Evolutionary conservation across 2,329 filamentous ascomycete species (phyloP).

Genomic region (Pseudofabraea citricarpa): DNA sequence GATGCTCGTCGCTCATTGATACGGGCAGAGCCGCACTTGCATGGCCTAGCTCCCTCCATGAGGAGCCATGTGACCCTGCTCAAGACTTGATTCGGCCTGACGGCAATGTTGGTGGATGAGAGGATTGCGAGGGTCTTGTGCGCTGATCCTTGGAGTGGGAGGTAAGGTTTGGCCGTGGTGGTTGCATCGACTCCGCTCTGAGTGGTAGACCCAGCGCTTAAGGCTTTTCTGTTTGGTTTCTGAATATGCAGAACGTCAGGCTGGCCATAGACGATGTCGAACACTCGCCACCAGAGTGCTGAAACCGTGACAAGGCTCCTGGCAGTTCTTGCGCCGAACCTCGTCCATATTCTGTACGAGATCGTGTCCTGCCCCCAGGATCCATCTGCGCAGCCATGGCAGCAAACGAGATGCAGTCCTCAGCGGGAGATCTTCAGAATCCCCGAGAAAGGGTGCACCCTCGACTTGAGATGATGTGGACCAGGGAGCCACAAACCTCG

Average conservation of each 20-base stretch:
- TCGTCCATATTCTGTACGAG: neutral
- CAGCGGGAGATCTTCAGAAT: neutral
- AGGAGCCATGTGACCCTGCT: conserved; percentile 1
- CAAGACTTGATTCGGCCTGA: no score
- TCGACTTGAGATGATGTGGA: neutral
- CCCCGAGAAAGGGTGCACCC: neutral
- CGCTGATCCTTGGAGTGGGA: neutral
- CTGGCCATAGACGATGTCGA: neutral
- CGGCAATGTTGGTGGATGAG: neutral
- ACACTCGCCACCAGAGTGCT: neutral
- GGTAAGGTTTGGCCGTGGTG: neutral
- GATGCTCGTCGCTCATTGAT: conserved; percentile 7
- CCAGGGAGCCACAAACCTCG: neutral
- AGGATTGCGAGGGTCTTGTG: neutral
- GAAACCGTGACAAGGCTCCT: neutral
- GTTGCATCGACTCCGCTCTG: neutral
- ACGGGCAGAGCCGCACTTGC: conserved; percentile 15
- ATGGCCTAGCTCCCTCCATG: conserved; percentile 1
- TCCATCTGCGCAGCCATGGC: neutral
- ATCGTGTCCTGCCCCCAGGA: neutral
- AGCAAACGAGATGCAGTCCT: neutral
- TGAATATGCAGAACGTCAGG: neutral
- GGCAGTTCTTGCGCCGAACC: neutral
- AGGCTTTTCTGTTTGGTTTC: neutral
- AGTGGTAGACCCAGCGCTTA: neutral